Conservation (phyloP, 2,329 filamentous ascomycete genomes). For the Drechslerella stenobrocha region DNA sequence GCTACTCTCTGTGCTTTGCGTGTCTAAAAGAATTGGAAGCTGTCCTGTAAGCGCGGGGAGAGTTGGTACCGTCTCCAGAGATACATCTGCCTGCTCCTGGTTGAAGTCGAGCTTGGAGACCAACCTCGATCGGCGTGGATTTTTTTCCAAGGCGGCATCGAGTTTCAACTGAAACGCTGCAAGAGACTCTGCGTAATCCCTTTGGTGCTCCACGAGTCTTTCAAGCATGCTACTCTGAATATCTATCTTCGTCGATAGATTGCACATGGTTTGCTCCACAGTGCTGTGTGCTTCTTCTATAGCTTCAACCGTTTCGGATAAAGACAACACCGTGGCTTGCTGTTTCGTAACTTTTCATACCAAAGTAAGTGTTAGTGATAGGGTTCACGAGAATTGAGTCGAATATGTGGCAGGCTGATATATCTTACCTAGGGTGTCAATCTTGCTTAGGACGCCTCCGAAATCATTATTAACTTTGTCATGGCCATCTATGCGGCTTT, state of each 20-base stretch:
- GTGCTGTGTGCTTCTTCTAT: constrained; percentile 1
- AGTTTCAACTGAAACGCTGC: constrained; percentile 4
- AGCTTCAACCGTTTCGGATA: constrained; percentile 2
- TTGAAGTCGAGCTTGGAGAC: neutral
- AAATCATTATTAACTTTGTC: neutral
- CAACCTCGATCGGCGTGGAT: neutral
- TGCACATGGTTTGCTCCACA: constrained; percentile 5
- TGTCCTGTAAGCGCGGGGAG: constrained; percentile 8
- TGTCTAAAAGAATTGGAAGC: constrained; percentile 10
- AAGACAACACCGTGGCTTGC: constrained; percentile 3
- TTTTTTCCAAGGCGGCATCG: neutral
- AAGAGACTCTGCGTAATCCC: neutral
- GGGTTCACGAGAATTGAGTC: neutral
- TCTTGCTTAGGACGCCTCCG: neutral
- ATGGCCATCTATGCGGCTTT: neutral
- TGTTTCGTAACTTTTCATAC: constrained; percentile 13
- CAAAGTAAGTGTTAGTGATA: neutral
- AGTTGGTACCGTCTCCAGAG: constrained; percentile 14
- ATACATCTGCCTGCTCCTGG: neutral
- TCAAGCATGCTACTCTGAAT: constrained; percentile 1
- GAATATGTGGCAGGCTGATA: no score
- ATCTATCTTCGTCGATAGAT: constrained; percentile 8
- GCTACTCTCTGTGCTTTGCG: constrained; percentile 11
- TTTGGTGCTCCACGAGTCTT: neutral
- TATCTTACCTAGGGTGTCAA: constrained; percentile 11